Conservation (phyloP, 2,329 filamentous ascomycete genomes). For the Paraphoma chrysanthemicola region DNA sequence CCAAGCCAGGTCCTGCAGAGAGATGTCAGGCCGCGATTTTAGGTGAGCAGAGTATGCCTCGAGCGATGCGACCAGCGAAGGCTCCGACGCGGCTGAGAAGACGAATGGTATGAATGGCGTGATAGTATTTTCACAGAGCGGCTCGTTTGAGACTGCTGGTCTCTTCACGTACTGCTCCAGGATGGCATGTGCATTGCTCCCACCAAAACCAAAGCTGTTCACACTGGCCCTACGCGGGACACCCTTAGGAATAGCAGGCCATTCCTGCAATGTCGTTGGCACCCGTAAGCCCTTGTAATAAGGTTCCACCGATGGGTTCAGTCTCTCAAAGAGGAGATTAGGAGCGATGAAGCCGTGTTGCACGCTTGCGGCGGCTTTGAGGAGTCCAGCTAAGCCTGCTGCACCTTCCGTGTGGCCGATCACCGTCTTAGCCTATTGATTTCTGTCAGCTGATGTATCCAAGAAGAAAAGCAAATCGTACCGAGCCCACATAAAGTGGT, state of each 20-base stretch:
- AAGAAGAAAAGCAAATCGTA: neutral
- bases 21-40: neutral
- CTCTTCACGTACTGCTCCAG: conserved; percentile 11
- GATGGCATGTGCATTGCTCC: conserved; percentile 33
- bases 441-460: no score
- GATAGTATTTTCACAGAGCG: neutral
- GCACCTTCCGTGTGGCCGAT: conserved; percentile 47
- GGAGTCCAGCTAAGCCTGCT: conserved; percentile 43
- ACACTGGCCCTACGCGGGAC: conserved; percentile 17
- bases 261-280: no score
- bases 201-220: conserved; percentile 33
- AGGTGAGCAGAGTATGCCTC: neutral
- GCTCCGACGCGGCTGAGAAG: conserved; percentile 11
- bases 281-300: no score
- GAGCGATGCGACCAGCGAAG: neutral
- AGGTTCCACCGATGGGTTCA: conserved; percentile 6
- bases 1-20: conserved; percentile 1
- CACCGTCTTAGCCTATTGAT: conserved; percentile 24
- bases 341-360: conserved; percentile 42
- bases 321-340: conserved; percentile 10
- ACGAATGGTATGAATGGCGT: neutral
- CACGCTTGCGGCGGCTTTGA: conserved; percentile 49
- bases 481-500: conserved; percentile 42
- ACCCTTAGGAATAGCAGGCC: no score
- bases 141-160: neutral